phyloP scores from a whole-genome alignment of 225 moss, liverwort and hornwort species.

The Takakia lepidozioides region DNA sequence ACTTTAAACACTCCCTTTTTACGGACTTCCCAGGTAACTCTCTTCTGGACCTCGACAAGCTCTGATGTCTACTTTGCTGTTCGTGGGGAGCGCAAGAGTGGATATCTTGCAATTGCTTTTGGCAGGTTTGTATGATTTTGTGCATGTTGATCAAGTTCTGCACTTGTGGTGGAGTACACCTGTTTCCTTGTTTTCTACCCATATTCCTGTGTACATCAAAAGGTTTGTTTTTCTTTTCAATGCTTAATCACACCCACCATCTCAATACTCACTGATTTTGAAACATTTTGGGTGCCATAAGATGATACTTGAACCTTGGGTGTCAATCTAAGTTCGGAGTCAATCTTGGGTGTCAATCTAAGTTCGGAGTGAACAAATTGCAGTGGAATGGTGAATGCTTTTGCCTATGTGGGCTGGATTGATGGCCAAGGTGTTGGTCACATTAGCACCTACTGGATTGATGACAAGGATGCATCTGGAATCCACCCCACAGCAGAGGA shows the following conservation, averaged over 20 bases:
- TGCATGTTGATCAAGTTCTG: not conserved
- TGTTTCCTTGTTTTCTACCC: not conserved
- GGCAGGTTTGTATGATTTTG: conserved; percentile 27
- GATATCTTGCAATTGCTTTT: conserved; percentile 90
- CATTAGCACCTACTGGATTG: conserved; percentile 95
- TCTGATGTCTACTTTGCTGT: conserved; percentile 83
- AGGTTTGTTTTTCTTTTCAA: too few relatives aligned
- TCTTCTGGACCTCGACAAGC: conserved; percentile 83
- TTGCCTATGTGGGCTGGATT: conserved; percentile 96
- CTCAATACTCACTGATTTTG: too few relatives aligned
- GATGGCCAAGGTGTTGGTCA: conserved; percentile 60
- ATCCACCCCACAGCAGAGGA: conserved; percentile 79
- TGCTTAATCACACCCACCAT: too few relatives aligned
- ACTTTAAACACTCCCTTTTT: too few relatives aligned
- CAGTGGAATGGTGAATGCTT: conserved; percentile 98
- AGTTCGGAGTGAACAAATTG: conserved; percentile 9
- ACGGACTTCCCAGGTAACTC: conserved; percentile 41
- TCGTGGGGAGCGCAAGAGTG: conserved; percentile 93
- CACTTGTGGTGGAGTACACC: not conserved
- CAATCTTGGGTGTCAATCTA: too few relatives aligned
- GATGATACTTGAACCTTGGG: too few relatives aligned
- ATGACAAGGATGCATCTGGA: conserved; percentile 77
- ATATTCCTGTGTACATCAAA: not conserved
- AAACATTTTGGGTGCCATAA: too few relatives aligned
- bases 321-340: too few relatives aligned